Conservation (phyloP, 2,329 filamentous ascomycete genomes). For the Pestalotiopsis sp. region DNA sequence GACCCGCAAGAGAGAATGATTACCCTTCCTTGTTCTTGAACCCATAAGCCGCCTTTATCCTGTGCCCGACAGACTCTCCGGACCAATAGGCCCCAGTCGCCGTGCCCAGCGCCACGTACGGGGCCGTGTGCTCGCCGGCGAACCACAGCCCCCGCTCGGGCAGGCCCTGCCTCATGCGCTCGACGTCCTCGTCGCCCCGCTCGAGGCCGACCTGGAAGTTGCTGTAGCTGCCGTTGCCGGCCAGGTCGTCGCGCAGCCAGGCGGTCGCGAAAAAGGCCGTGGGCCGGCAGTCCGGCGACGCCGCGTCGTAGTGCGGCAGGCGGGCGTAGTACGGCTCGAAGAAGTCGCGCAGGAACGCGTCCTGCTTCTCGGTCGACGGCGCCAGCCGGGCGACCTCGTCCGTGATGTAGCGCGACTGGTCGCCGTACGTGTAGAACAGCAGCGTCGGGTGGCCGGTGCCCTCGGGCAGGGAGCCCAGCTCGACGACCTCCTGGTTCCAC, state of each 20-base stretch:
- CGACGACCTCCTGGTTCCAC: constrained; percentile 79
- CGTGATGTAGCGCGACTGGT: constrained; percentile 59
- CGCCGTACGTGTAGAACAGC: constrained; percentile 79
- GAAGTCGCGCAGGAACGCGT: constrained; percentile 62
- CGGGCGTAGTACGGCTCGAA: constrained; percentile 78
- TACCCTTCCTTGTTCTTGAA: neutral
- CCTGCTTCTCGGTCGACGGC: constrained; percentile 46
- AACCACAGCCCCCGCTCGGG: constrained; percentile 77
- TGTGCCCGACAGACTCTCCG: constrained; percentile 13
- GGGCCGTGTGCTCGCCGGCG: constrained; percentile 87
- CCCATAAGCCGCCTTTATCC: constrained; percentile 16
- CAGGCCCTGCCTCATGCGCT: constrained; percentile 62
- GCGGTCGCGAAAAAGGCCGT: constrained; percentile 67
- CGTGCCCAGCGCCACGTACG: constrained; percentile 86
- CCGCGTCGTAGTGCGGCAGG: constrained; percentile 67
- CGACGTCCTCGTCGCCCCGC: constrained; percentile 72
- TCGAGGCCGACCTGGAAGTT: constrained; percentile 82
- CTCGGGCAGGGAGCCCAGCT: constrained; percentile 68
- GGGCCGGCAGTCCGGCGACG: constrained; percentile 62
- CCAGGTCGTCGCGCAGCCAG: constrained; percentile 79
- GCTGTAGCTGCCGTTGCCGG: constrained; percentile 80
- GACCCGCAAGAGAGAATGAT: neutral
- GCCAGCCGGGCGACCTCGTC: constrained; percentile 42
- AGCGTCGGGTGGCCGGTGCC: constrained; percentile 74
- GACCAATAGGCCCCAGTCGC: constrained; percentile 87